Evolutionary conservation across 176 grass and related monocot species (phyloP).

Genomic region (Oropetium thomaeum): DNA sequence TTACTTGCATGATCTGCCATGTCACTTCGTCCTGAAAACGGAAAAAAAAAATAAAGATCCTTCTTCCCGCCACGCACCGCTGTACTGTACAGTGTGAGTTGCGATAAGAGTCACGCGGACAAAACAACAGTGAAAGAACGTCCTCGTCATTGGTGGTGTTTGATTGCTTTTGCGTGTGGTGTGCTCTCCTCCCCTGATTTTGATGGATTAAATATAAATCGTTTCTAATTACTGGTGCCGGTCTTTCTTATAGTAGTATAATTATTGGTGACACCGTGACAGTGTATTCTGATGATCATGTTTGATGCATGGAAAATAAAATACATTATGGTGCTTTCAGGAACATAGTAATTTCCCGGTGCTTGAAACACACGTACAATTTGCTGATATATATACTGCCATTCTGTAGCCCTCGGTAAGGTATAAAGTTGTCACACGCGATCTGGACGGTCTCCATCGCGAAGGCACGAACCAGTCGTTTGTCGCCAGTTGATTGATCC

Average conservation of each 20-base stretch:
- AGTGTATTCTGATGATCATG: not conserved
- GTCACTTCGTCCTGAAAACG: not conserved
- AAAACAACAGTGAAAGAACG: not conserved
- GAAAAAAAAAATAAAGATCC: not conserved
- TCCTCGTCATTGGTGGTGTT: not conserved
- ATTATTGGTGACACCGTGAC: not conserved
- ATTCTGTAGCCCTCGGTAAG: not conserved
- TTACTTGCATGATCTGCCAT: not conserved
- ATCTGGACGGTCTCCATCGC: slow-evolving; percentile 4
- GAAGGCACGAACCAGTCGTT: not conserved
- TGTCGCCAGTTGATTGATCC: not conserved
- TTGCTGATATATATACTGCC: too few relatives aligned
- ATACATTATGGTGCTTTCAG: not conserved
- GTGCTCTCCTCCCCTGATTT: not conserved
- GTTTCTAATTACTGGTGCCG: not conserved
- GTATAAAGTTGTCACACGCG: not conserved
- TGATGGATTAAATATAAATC: not conserved
- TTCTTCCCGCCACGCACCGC: not conserved
- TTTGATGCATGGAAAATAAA: too few relatives aligned
- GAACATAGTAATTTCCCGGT: not conserved
- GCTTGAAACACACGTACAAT: not conserved
- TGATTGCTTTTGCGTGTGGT: not conserved
- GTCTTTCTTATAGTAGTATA: not conserved
- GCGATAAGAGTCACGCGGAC: not conserved
- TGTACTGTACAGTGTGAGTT: not conserved